Percentiles rank a stretch among this genome's conserved stretches.
These are phyloP conservation scores for Trichoderma sp. DNA, from an alignment of 2,329 filamentous ascomycete species.

Conservation along the genomic window DNA sequence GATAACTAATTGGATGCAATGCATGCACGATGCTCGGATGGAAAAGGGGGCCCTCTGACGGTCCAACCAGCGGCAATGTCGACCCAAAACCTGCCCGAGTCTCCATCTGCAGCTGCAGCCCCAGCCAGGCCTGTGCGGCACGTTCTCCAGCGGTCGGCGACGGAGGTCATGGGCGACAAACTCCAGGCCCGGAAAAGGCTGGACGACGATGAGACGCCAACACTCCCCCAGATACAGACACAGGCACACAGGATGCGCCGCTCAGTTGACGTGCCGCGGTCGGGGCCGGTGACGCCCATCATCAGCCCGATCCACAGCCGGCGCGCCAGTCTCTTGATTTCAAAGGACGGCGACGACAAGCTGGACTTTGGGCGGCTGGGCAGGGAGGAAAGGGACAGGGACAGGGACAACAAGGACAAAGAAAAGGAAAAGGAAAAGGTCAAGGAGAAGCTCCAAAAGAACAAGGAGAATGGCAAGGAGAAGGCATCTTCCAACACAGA, in stretches of 20 bases:
- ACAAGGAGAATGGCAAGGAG: constrained; percentile 32
- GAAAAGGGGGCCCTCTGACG: constrained; percentile 12
- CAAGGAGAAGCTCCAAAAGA: constrained; percentile 37
- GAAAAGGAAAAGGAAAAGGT: constrained; percentile 26
- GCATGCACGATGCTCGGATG: constrained; percentile 16
- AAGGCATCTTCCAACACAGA: constrained; percentile 33
- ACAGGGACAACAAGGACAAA: constrained; percentile 33
- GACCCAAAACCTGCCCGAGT: constrained; percentile 27
- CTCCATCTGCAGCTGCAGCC: constrained; percentile 23
- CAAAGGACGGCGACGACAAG: constrained; percentile 33
- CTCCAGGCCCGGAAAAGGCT: constrained; percentile 32
- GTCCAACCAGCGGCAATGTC: constrained; percentile 23
- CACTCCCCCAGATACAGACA: background rate
- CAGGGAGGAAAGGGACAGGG: constrained; percentile 37
- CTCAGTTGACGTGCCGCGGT: constrained; percentile 49
- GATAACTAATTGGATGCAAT: constrained; percentile 6
- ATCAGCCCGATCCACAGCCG: constrained; percentile 47
- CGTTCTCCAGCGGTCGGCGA: constrained; percentile 58
- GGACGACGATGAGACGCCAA: constrained; percentile 33
- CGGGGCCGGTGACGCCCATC: constrained; percentile 47
- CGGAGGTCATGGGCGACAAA: constrained; percentile 51
- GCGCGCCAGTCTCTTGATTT: constrained; percentile 43
- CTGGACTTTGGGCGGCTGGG: constrained; percentile 29
- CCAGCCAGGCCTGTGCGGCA: constrained; percentile 43
- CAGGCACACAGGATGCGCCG: constrained; percentile 30